Evolutionary conservation across 2,329 filamentous ascomycete species (phyloP).

Genomic region (Clarireedia sp.): DNA sequence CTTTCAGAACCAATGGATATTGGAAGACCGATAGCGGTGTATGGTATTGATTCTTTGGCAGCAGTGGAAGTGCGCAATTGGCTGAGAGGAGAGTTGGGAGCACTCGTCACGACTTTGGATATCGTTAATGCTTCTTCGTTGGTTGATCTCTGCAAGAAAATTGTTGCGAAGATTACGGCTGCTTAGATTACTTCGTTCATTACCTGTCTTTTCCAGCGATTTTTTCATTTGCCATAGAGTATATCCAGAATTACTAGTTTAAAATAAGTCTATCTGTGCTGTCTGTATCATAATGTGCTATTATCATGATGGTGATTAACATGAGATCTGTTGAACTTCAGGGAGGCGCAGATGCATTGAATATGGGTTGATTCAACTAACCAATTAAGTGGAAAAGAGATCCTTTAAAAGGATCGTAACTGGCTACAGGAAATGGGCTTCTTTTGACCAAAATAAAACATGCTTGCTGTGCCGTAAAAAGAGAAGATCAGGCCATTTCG

Average conservation of each 20-base stretch:
- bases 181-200: background rate
- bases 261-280: background rate
- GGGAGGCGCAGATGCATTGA: too few species aligned
- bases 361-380: too few species aligned
- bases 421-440: too few species aligned
- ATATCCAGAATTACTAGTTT: background rate
- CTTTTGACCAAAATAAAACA: too few species aligned
- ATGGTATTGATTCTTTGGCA: slow-evolving; percentile 16
- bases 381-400: too few species aligned
- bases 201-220: background rate
- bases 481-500: too few species aligned
- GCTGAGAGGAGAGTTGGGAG: slow-evolving; percentile 13
- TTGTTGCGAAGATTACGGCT: background rate
- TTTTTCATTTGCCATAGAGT: background rate
- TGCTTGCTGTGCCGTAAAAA: too few species aligned
- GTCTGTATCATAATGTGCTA: too few species aligned
- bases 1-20: background rate
- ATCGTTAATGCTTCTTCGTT: slow-evolving; percentile 4
- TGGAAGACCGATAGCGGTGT: slow-evolving; percentile 1
- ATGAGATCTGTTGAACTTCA: too few species aligned
- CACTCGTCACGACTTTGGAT: slow-evolving; percentile 4
- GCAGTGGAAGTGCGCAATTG: slow-evolving; percentile 18
- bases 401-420: too few species aligned
- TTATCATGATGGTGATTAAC: background rate
- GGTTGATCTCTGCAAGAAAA: slow-evolving; percentile 5